phyloP scores from a whole-genome alignment of 805 yeast genomes.

The Candida multigemmis region DNA sequence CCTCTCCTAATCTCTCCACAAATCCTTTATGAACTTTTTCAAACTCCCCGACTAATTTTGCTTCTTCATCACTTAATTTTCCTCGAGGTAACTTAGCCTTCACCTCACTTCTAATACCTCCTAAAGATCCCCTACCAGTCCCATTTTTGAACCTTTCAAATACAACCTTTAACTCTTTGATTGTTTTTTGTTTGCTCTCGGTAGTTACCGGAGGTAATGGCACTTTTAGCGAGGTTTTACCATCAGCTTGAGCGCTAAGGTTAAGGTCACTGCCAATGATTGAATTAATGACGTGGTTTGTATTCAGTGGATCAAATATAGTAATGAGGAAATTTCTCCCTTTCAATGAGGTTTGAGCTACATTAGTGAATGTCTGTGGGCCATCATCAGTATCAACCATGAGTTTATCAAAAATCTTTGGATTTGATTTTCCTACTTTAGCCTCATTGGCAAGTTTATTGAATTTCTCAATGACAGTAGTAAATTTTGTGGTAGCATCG shows the following conservation, averaged over 20 bases:
- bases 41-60: constrained; percentile 48
- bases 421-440: constrained; percentile 63
- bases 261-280: constrained; percentile 62
- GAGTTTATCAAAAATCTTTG: constrained; percentile 55
- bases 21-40: constrained; percentile 67
- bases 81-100: constrained; percentile 52
- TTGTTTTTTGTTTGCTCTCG: constrained; percentile 50
- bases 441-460: constrained; percentile 49
- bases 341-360: constrained; percentile 65
- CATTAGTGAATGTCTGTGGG: constrained; percentile 37
- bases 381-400: constrained; percentile 40
- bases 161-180: constrained; percentile 54
- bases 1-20: constrained; percentile 45
- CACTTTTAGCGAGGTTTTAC: constrained; percentile 61
- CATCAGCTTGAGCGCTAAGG: constrained; percentile 73
- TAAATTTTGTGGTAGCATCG: constrained; percentile 34
- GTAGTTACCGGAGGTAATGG: constrained; percentile 69
- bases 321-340: constrained; percentile 71
- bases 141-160: constrained; percentile 54
- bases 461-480: constrained; percentile 41
- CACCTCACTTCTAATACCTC: constrained; percentile 34
- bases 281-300: constrained; percentile 60
- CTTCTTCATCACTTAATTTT: constrained; percentile 45
- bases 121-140: constrained; percentile 37
- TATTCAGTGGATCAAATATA: constrained; percentile 74